Evolutionary conservation across 164 flowering plant species (phyloP).

Genomic region (Litsea cubeba): DNA sequence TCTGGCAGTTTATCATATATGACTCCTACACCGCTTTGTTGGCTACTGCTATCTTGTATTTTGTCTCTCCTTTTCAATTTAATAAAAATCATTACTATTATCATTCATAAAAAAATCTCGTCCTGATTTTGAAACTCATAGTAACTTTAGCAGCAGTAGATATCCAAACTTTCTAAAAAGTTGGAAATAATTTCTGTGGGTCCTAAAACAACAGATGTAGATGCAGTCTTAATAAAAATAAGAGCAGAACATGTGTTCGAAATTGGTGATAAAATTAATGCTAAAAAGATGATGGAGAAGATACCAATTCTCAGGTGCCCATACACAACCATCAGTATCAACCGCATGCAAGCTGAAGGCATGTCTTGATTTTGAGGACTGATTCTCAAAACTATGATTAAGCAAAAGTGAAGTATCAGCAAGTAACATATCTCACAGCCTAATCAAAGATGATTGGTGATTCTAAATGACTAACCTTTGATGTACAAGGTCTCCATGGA

Average conservation of each 20-base stretch:
- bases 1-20: too few species aligned
- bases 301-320: slow-evolving; percentile 90
- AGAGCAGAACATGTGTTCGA: neutral
- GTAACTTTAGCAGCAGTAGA: too few species aligned
- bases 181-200: neutral
- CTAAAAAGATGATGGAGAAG: slow-evolving; percentile 6
- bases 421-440: neutral
- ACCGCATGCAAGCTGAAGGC: slow-evolving; percentile 93
- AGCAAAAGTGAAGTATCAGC: slow-evolving; percentile 6
- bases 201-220: too few species aligned
- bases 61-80: too few species aligned
- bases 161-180: neutral
- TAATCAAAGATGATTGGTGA: neutral
- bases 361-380: slow-evolving; percentile 85
- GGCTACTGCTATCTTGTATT: too few species aligned
- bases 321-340: slow-evolving; percentile 80
- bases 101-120: too few species aligned
- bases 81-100: too few species aligned
- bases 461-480: slow-evolving; percentile 51
- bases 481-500: slow-evolving; percentile 93
- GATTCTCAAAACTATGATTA: slow-evolving; percentile 74
- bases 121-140: neutral
- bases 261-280: neutral
- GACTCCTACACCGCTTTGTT: too few species aligned
- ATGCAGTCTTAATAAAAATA: neutral